Evolutionary conservation across 139 green algal species (phyloP), one percentile per base, ranked within the genome.

Genomic region (Micractinium conductrix): DNA sequence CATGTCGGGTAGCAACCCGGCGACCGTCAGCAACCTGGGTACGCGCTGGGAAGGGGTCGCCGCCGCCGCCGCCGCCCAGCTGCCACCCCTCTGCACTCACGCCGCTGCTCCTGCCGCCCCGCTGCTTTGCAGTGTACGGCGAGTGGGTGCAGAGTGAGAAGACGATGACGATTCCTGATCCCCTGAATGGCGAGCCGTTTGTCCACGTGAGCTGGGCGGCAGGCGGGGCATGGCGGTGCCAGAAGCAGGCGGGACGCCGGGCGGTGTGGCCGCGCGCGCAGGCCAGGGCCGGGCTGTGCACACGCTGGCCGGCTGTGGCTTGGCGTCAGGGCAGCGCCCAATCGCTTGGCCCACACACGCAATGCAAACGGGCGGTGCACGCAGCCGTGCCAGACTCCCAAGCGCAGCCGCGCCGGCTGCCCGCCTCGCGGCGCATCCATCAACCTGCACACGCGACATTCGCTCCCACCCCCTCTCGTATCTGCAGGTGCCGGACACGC

Each of bases 171-270:
- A 85, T 98, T 22, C 91, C 91, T 1, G 94, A 98, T 80, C 95
- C 95, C 0, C 74, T 97, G 10, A 98, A 92, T 42, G 95, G 95
- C 33, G 87, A 97, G 69, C 60, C 82, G 16, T 97, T 98, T 80
- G 85, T 97, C 26, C 67, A 78, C 16, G 74, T 48, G 33, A 68
- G 74, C 14, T n/a, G n/a, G n/a, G n/a, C n/a, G n/a, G n/a, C n/a
- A n/a, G n/a, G n/a, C n/a, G n/a, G n/a, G n/a, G n/a, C n/a, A n/a
- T n/a, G n/a, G n/a, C n/a, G n/a, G n/a, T n/a, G n/a, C n/a, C n/a
- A n/a, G n/a, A n/a, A n/a, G n/a, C n/a, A n/a, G n/a, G n/a, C n/a
- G n/a, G n/a, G n/a, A n/a, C n/a, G n/a, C n/a, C n/a, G n/a, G n/a
- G n/a, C n/a, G n/a, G n/a, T n/a, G n/a, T n/a, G n/a, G n/a, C n/a